phyloP scores from a whole-genome alignment of 1,139 yeast genomes.

The Blastobotrys ciferrii region DNA sequence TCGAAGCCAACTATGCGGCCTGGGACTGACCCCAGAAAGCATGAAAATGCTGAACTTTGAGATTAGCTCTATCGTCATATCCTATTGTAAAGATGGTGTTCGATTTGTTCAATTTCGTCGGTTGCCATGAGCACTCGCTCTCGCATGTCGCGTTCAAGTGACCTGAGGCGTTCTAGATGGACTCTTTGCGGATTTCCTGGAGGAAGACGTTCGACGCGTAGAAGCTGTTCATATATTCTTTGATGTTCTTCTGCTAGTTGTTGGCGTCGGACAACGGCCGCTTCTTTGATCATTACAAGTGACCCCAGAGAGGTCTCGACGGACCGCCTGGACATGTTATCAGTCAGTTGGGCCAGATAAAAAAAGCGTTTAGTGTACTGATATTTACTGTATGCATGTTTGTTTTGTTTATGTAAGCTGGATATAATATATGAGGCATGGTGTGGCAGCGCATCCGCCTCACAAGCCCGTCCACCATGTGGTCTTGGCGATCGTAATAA shows the following conservation, averaged over 20 bases:
- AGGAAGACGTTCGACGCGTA: neutral
- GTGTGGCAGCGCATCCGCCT: neutral
- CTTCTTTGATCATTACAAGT: constrained; percentile 3
- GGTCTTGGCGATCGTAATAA: constrained; percentile 32
- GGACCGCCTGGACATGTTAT: neutral
- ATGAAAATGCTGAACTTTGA: too few species aligned
- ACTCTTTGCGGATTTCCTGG: neutral
- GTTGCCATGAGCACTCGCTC: constrained; percentile 1
- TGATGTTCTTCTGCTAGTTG: constrained; percentile 3
- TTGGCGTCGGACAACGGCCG: constrained; percentile 1
- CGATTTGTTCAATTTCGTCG: neutral
- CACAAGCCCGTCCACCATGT: constrained; percentile 31
- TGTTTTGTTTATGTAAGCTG: neutral
- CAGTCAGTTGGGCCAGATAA: neutral
- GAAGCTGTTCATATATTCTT: neutral
- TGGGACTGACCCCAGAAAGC: too few species aligned
- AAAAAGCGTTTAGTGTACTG: too few species aligned
- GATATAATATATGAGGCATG: neutral
- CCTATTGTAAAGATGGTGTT: neutral
- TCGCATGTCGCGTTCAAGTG: neutral
- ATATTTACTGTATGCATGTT: too few species aligned
- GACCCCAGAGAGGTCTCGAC: constrained; percentile 4
- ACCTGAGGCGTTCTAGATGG: neutral
- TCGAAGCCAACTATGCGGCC: too few species aligned
- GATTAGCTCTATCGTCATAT: neutral